phyloP scores from a whole-genome alignment of 2,329 filamentous ascomycete species.

The Nakataea oryzae region DNA sequence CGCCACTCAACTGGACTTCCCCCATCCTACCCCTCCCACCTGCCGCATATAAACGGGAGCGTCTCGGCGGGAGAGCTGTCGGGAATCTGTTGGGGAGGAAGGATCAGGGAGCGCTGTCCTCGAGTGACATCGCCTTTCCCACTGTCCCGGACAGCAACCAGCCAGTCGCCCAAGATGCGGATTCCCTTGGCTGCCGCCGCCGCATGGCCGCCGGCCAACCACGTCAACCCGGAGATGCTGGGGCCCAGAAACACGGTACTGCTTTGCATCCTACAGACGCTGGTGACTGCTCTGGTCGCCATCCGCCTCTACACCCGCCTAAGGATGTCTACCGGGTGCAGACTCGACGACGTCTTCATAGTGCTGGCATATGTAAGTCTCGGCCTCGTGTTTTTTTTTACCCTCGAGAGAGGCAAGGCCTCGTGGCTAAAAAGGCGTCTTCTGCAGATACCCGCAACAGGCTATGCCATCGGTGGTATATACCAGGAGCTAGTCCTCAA shows the following conservation, averaged over 20 bases:
- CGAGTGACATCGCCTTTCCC: not conserved
- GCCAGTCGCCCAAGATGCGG: slow-evolving; percentile 14
- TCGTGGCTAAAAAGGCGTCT: not conserved
- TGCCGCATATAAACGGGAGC: not conserved
- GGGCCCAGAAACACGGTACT: slow-evolving; percentile 18
- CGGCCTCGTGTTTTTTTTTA: not conserved
- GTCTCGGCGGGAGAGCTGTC: not conserved
- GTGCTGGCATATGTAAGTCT: slow-evolving; percentile 22
- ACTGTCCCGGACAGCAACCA: not conserved
- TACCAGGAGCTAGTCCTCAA: slow-evolving; percentile 15
- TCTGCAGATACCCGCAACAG: slow-evolving; percentile 17
- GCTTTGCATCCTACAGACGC: slow-evolving; percentile 13
- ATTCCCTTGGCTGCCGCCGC: slow-evolving; percentile 12
- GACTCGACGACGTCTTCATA: slow-evolving; percentile 25
- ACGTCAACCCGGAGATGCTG: slow-evolving; percentile 18
- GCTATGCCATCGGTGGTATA: slow-evolving; percentile 19
- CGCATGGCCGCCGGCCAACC: slow-evolving; percentile 20
- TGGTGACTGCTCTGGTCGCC: slow-evolving; percentile 19
- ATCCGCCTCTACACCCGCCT: slow-evolving; percentile 24
- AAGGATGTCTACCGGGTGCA: slow-evolving; percentile 21
- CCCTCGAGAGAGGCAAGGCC: slow-evolving; percentile 6
- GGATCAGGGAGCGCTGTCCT: not conserved
- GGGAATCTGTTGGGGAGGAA: not conserved
- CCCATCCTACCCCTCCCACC: no score
- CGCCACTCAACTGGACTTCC: not conserved